These are phyloP conservation scores for Entamoeba moshkovskii DNA, from an alignment of 208 protist genomes.

Conservation along the genomic window DNA sequence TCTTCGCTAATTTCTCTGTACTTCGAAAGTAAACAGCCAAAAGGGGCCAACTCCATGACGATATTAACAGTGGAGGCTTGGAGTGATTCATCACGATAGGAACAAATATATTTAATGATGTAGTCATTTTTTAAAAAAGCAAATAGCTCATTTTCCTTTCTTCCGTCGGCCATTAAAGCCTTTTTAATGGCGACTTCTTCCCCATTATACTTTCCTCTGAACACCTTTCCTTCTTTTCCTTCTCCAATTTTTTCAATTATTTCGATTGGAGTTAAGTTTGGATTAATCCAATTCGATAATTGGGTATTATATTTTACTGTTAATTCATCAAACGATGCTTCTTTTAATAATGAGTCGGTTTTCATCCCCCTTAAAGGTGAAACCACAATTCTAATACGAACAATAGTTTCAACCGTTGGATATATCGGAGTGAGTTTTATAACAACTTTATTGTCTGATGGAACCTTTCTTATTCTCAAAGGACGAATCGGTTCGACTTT, in stretches of 20 bases:
- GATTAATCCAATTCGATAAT: background rate
- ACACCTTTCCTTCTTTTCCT: background rate
- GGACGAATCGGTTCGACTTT: too few species aligned
- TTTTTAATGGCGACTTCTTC: background rate
- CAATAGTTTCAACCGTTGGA: background rate
- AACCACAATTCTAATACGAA: background rate
- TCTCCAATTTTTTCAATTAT: background rate
- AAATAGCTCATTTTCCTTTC: background rate
- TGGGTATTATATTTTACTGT: background rate
- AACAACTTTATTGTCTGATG: background rate
- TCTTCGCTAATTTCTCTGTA: background rate
- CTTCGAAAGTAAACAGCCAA: background rate
- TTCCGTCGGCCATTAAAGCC: background rate
- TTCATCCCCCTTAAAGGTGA: background rate
- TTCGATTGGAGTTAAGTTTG: background rate
- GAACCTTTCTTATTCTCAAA: background rate
- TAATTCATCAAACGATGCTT: background rate
- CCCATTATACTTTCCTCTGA: background rate
- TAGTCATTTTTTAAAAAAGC: background rate
- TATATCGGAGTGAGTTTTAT: background rate
- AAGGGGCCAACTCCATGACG: background rate
- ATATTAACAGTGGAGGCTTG: background rate
- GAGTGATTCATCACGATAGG: background rate
- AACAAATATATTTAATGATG: background rate
- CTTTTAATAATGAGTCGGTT: background rate